Percentiles rank a stretch among this genome's conserved stretches.
phyloP scores from a whole-genome alignment of 257 asterid genomes.

The Primulina huaijiensis region DNA sequence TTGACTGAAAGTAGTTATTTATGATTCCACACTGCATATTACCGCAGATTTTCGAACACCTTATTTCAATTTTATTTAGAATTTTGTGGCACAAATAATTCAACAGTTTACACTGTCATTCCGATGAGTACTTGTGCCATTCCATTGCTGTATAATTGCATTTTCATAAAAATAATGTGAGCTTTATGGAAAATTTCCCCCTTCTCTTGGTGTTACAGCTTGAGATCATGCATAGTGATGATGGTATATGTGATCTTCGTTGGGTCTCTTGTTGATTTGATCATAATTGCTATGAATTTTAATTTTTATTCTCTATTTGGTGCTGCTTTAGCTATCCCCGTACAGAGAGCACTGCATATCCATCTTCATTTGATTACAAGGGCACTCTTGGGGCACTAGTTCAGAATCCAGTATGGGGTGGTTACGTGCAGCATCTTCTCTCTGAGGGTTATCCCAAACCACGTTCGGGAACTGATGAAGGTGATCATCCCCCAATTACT shows the following conservation, averaged over 20 bases:
- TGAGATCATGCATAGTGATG: constrained; percentile 13
- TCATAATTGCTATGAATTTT: constrained; percentile 14
- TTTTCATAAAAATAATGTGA: constrained; percentile 1
- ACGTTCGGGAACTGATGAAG: constrained; percentile 76
- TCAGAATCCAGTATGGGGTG: constrained; percentile 57
- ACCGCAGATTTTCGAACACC: too few species aligned
- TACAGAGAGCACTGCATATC: constrained; percentile 92
- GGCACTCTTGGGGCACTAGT: constrained; percentile 67
- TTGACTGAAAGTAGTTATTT: constrained; percentile 10
- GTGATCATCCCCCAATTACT: constrained; percentile 96
- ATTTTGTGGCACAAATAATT: constrained; percentile 4
- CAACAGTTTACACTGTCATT: neutral
- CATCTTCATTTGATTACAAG: constrained; percentile 80
- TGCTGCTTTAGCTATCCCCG: constrained; percentile 71
- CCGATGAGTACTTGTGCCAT: constrained; percentile 3
- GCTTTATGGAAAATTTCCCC: constrained; percentile 9
- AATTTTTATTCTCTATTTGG: constrained; percentile 22
- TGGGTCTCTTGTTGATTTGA: constrained; percentile 9
- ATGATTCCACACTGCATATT: too few species aligned
- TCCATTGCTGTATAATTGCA: constrained; percentile 1
- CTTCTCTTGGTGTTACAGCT: constrained; percentile 6
- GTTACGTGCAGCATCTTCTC: constrained; percentile 57
- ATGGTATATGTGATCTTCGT: constrained; percentile 16
- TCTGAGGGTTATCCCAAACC: constrained; percentile 65
- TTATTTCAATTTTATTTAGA: too few species aligned